Evolutionary conservation across 2,329 filamentous ascomycete species (phyloP).

Genomic region (Penicillium crustosum): DNA sequence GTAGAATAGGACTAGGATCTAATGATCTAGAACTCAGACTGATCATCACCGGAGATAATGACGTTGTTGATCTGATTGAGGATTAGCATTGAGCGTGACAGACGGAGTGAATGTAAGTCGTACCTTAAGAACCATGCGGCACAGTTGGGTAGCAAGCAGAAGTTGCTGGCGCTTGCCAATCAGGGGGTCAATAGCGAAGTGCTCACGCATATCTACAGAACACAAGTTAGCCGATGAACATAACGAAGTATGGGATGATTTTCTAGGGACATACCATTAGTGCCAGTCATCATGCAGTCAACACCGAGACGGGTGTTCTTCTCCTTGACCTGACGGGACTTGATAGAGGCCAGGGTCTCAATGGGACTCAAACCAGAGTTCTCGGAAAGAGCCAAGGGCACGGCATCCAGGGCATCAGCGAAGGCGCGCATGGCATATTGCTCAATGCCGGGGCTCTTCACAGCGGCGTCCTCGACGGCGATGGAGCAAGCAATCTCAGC

Average conservation of each 20-base stretch:
- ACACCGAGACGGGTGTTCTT: slow-evolving; percentile 78
- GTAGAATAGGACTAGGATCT: slow-evolving; percentile 22
- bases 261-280: slow-evolving; percentile 63
- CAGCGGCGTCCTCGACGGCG: slow-evolving; percentile 90
- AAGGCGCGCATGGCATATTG: slow-evolving; percentile 99
- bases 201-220: slow-evolving; percentile 82
- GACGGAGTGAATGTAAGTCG: slow-evolving; percentile 2
- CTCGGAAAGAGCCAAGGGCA: slow-evolving; percentile 95
- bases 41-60: slow-evolving; percentile 82
- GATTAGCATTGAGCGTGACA: slow-evolving; percentile 19
- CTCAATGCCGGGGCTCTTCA: slow-evolving; percentile 93
- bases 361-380: slow-evolving; percentile 97
- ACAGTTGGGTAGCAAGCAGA: slow-evolving; percentile 92
- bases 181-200: slow-evolving; percentile 96
- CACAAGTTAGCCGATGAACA: slow-evolving; percentile 8
- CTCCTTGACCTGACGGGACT: slow-evolving; percentile 93
- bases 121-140: slow-evolving; percentile 95
- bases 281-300: slow-evolving; percentile 95
- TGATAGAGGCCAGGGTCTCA: slow-evolving; percentile 89
- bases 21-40: slow-evolving; percentile 73
- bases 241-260: neutral
- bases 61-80: slow-evolving; percentile 73
- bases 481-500: slow-evolving; percentile 97
- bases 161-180: slow-evolving; percentile 98
- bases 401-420: slow-evolving; percentile 85